These are phyloP conservation scores for Candolleomyces aberdarensis DNA, from an alignment of 768 basidiomycete species.

Conservation along the genomic window DNA sequence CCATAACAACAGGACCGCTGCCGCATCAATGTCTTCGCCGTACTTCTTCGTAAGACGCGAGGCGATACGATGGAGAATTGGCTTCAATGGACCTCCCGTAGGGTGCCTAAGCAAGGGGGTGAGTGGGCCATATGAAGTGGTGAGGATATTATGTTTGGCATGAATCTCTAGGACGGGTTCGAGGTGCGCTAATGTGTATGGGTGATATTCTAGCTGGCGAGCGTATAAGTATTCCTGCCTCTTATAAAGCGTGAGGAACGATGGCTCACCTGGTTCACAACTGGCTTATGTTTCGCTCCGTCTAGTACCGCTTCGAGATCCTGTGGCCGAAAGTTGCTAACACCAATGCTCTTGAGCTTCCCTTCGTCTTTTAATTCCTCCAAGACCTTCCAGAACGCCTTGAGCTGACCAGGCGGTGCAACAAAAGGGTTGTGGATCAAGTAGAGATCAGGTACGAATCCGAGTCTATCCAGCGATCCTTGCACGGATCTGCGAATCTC, in stretches of 20 bases:
- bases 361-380: constrained; percentile 45
- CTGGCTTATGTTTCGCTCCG: constrained; percentile 46
- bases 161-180: constrained; percentile 32
- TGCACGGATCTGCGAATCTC: constrained; percentile 40
- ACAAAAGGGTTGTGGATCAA: constrained; percentile 46
- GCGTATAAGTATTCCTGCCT: not conserved
- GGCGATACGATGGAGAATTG: constrained; percentile 33
- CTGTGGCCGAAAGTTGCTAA: constrained; percentile 49
- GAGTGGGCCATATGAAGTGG: constrained; percentile 34
- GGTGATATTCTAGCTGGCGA: constrained; percentile 34
- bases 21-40: constrained; percentile 20
- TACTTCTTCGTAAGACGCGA: constrained; percentile 19
- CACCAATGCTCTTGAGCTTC: constrained; percentile 43
- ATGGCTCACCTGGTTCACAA: constrained; percentile 46
- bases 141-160: constrained; percentile 34
- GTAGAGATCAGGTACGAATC: constrained; percentile 49
- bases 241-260: not conserved
- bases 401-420: constrained; percentile 19
- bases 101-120: constrained; percentile 35
- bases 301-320: constrained; percentile 42
- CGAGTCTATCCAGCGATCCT: constrained; percentile 44
- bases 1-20: constrained; percentile 30
- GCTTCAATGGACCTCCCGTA: constrained; percentile 35
- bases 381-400: constrained; percentile 47
- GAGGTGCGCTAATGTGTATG: constrained; percentile 30